Evolutionary conservation across 208 protist species (phyloP).

Genomic region (Perkinsela sp.): DNA sequence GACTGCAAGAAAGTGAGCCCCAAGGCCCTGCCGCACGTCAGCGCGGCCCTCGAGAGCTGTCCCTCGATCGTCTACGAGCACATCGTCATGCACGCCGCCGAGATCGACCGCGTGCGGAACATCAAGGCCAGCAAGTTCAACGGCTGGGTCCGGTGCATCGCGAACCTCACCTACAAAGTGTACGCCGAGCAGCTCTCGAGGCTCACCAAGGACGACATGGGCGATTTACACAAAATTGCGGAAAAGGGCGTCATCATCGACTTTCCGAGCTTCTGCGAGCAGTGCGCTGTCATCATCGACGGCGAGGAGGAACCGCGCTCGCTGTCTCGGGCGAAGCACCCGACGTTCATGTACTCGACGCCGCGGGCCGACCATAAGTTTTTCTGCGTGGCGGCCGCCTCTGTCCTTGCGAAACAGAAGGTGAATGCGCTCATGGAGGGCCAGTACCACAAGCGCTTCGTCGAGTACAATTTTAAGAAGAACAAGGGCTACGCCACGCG

Average conservation of each 20-base stretch:
- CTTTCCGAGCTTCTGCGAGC: not conserved
- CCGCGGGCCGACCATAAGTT: not conserved
- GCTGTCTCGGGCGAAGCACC: not conserved
- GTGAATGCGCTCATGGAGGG: not conserved
- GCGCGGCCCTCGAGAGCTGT: not conserved
- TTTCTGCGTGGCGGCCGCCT: not conserved
- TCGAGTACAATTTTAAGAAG: conserved; percentile 1
- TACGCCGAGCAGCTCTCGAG: not conserved
- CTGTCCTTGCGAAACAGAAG: not conserved
- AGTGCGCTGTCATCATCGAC: not conserved
- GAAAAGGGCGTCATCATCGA: not conserved
- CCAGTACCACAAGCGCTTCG: not conserved
- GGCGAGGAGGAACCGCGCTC: not conserved
- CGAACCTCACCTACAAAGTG: not conserved
- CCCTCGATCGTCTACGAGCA: not conserved
- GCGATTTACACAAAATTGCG: not conserved
- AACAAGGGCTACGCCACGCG: not conserved
- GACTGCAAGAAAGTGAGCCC: not conserved
- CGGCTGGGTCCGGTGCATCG: not conserved
- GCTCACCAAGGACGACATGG: not conserved
- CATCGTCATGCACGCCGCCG: not conserved
- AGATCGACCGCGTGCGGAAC: not conserved
- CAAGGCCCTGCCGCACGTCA: not conserved
- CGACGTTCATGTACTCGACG: not conserved
- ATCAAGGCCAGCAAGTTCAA: not conserved